These are phyloP conservation scores for Plectosphaerella plurivora DNA, from an alignment of 2,329 filamentous ascomycete species.

Conservation along the genomic window DNA sequence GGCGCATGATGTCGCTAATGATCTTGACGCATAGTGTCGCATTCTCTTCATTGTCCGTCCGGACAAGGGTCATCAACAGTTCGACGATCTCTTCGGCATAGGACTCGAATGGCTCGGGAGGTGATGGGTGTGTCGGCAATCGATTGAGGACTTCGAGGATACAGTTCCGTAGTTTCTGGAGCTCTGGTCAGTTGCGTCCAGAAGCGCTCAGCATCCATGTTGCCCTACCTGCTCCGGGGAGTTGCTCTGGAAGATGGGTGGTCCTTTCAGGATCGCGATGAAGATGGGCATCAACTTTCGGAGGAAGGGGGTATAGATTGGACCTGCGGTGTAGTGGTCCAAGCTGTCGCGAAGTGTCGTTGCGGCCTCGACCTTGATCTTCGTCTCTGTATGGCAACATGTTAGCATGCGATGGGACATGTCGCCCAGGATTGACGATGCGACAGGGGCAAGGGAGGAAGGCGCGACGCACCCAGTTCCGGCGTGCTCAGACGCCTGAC, in stretches of 20 bases:
- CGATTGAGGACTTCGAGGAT: constrained; percentile 93
- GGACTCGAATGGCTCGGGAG: constrained; percentile 77
- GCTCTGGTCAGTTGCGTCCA: constrained; percentile 11
- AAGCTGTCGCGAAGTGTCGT: constrained; percentile 86
- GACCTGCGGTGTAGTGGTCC: constrained; percentile 77
- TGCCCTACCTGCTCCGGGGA: constrained; percentile 76
- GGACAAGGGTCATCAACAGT: constrained; percentile 81
- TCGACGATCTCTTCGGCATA: constrained; percentile 88
- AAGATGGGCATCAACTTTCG: constrained; percentile 87
- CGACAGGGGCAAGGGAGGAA: constrained; percentile 1
- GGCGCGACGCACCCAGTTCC: constrained; percentile 45
- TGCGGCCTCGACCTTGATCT: constrained; percentile 76
- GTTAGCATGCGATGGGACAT: constrained; percentile 2
- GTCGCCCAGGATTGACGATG: neutral
- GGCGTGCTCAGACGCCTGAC: constrained; percentile 53
- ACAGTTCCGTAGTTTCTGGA: constrained; percentile 81
- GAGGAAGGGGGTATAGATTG: constrained; percentile 76
- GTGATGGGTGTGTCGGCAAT: constrained; percentile 65
- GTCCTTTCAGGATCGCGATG: constrained; percentile 75
- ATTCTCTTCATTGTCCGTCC: constrained; percentile 96
- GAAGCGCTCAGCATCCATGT: neutral
- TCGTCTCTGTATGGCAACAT: constrained; percentile 57
- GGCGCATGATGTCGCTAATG: constrained; percentile 92
- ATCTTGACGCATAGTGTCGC: constrained; percentile 98
- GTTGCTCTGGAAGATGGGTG: constrained; percentile 86